phyloP scores from a whole-genome alignment of 2,329 filamentous ascomycete genomes.

The Botrytis galanthina region DNA sequence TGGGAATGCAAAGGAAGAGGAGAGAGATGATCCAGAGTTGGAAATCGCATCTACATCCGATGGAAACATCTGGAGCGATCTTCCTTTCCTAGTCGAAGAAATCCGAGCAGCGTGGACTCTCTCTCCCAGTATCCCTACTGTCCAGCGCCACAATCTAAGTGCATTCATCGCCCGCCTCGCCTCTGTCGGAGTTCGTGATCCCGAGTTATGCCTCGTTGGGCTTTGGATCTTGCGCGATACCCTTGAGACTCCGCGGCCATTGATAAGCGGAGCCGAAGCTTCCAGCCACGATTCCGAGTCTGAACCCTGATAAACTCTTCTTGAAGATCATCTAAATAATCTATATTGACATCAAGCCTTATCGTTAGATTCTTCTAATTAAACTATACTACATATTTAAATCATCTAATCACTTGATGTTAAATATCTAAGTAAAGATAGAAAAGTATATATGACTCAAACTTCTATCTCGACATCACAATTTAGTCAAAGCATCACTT shows the following conservation, averaged over 20 bases:
- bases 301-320: too few relatives aligned
- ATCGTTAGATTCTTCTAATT: too few relatives aligned
- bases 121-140: background rate
- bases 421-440: too few relatives aligned
- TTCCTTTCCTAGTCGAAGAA: background rate
- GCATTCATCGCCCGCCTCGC: background rate
- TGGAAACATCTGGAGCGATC: background rate
- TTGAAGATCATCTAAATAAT: too few relatives aligned
- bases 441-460: background rate
- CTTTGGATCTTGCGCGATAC: background rate
- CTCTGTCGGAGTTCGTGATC: background rate
- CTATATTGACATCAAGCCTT: too few relatives aligned
- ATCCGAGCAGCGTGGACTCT: background rate
- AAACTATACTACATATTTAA: too few relatives aligned
- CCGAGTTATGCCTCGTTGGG: background rate
- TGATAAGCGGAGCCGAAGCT: background rate
- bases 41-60: background rate
- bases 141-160: background rate
- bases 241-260: rapidly evolving
- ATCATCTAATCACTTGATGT: too few relatives aligned
- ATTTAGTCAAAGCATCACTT: background rate
- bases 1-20: background rate
- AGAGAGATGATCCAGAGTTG: background rate
- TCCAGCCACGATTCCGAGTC: background rate
- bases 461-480: background rate